These are phyloP conservation scores for Dioscorea zingiberensis DNA, from an alignment of 106 monocot genomes.

Conservation along the genomic window DNA sequence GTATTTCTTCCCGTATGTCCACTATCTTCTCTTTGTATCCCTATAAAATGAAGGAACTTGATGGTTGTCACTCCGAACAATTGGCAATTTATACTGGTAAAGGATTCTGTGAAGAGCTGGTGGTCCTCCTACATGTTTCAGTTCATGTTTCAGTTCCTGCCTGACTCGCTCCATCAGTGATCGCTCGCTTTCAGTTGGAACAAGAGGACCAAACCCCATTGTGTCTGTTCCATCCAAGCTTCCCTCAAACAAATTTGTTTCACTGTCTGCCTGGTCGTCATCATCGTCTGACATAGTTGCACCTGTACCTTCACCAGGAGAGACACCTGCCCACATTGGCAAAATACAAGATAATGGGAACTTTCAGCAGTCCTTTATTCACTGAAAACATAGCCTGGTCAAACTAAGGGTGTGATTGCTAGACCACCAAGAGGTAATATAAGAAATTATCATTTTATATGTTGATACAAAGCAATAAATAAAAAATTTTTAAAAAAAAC, in stretches of 20 bases:
- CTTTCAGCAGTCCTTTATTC: too few relatives aligned
- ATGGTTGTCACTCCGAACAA: not conserved
- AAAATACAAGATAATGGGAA: too few relatives aligned
- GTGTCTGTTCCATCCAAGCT: slow-evolving; percentile 25
- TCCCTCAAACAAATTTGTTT: slow-evolving; percentile 23
- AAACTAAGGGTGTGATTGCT: too few relatives aligned
- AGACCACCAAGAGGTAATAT: too few relatives aligned
- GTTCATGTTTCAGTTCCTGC: slow-evolving; percentile 41
- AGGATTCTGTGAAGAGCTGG: too few relatives aligned
- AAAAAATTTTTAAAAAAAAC: too few relatives aligned
- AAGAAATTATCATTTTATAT: too few relatives aligned
- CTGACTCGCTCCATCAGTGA: slow-evolving; percentile 40
- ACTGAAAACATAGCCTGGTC: too few relatives aligned
- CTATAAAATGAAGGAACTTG: slow-evolving; percentile 9
- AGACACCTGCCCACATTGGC: slow-evolving; percentile 15
- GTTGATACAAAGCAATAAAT: too few relatives aligned
- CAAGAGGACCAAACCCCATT: slow-evolving; percentile 44
- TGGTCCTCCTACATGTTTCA: slow-evolving; percentile 36
- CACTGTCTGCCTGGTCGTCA: slow-evolving; percentile 31
- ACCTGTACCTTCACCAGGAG: slow-evolving; percentile 37
- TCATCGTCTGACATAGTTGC: slow-evolving; percentile 47
- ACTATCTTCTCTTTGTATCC: slow-evolving; percentile 46
- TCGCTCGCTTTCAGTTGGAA: slow-evolving; percentile 30
- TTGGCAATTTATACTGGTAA: too few relatives aligned
- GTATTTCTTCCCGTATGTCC: slow-evolving; percentile 49